phyloP scores from a whole-genome alignment of 768 basidiomycete genomes.

The Boletales sp. region DNA sequence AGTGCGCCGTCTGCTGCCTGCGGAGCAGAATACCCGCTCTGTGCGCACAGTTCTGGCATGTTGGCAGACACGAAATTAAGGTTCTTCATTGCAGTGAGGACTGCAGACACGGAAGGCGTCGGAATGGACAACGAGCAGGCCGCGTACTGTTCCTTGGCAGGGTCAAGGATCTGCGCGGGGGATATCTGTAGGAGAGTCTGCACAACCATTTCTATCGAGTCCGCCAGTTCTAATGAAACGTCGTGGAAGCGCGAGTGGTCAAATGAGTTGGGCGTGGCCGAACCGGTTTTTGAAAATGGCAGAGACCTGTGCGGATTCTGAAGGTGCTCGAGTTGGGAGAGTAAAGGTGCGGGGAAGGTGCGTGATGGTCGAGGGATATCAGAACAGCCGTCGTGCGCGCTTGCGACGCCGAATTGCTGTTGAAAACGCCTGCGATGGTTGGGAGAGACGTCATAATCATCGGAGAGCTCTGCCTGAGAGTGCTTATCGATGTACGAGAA shows the following conservation, averaged over 20 bases:
- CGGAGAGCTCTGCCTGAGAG: constrained; percentile 31
- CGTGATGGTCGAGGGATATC: constrained; percentile 60
- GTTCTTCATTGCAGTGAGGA: constrained; percentile 90
- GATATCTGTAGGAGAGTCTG: constrained; percentile 90
- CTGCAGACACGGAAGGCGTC: constrained; percentile 80
- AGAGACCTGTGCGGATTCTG: constrained; percentile 57
- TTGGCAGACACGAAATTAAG: constrained; percentile 93
- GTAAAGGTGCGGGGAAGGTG: constrained; percentile 76
- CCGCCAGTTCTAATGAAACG: constrained; percentile 84
- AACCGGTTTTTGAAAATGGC: constrained; percentile 11
- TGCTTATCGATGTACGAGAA: constrained; percentile 26
- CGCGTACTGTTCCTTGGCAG: constrained; percentile 91
- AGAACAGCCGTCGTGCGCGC: constrained; percentile 23
- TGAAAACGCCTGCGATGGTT: constrained; percentile 23
- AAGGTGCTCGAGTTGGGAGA: constrained; percentile 72
- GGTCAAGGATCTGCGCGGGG: constrained; percentile 85
- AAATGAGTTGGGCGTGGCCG: constrained; percentile 16
- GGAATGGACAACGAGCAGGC: constrained; percentile 86
- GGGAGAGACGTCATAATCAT: constrained; percentile 26
- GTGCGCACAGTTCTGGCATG: constrained; percentile 44
- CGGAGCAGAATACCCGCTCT: constrained; percentile 11
- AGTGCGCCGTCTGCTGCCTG: constrained; percentile 15
- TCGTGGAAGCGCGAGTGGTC: constrained; percentile 49
- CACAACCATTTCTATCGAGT: constrained; percentile 85
- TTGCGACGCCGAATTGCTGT: constrained; percentile 20